Evolutionary conservation across 2,329 filamentous ascomycete species (phyloP), one percentile per base, ranked within the genome.

Genomic region (Pyrenochaeta sp.): DNA sequence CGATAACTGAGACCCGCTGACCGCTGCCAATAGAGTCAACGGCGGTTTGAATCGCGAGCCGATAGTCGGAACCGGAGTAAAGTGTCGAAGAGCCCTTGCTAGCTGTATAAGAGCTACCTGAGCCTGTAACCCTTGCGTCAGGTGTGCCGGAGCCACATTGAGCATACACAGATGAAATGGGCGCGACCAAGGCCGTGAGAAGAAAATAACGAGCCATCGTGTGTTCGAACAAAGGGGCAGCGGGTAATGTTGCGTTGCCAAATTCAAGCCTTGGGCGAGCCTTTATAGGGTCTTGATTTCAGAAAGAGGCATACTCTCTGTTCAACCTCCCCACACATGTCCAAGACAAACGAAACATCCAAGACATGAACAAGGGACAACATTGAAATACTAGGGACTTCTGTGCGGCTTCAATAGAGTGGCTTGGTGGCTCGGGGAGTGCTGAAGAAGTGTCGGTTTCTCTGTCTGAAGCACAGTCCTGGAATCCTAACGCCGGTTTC

Each of bases 31-130:
- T 76, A 23, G 77, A 72, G 55, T 82, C 79, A 13, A 83, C 59
- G 0, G 80, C 81, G 0, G 78, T 70, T 37, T 83, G 79, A 44
- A 83, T 81, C 1, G 81, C 81, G 2, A 73, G 72, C 9, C 70
- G 74, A 63, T 83, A 83, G 68, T 82, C 75, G 11, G 74, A 72
- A 19, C 81, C 81, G 0, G 74, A 67, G 67, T 83, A 84, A 10
- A 82, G 71, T 6, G 60, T 71, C 31, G 46, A 72, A 2, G 68
- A 73, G 40, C 80, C 78, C 19, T 61, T 69, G 8, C 61, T 74
- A 7, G 79, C 76, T 1, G 68, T 74, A 63, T 75, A 81, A 4
- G 73, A 73, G 19, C 71, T 73, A 2, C 65, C 63, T 1, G 74
- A 77, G 51, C 77, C 78, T 2, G 77, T 77, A 8, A 81, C 77